Evolutionary conservation across 192 early-diverging fungal genomes (phyloP), one percentile per base, ranked within the genome.

Genomic region (Entomortierella chlamydospora): DNA sequence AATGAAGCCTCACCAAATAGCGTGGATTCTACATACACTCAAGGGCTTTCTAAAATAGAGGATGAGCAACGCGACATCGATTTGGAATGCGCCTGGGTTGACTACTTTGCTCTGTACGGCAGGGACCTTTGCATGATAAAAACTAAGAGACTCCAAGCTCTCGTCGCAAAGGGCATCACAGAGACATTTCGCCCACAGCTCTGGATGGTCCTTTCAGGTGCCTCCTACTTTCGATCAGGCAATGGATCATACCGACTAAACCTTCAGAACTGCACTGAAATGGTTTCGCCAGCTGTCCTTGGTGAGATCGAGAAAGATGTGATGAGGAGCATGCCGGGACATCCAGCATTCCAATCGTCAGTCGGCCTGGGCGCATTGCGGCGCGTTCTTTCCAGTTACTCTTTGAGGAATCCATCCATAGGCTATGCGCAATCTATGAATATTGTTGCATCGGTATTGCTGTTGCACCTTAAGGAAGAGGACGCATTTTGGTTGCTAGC

Each of bases 381-480:
- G 5, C 56, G 76, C 0, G 63, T 79, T 6, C 63, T 79, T 31
- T 39, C 31, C 42, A 66, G 57, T 26, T 79, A 70, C 31, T 70
- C 76, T 2, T 66, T 51, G 50, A 53, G 76, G 2, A 79, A 79
- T 28, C 68, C 76, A 0, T 58, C 57, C 0, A 70, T 79, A 13
- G 76, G 76, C 13, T 79, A 79, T 65, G 76, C 76, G 0, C 76
- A 79, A 28, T 79, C 76, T n/a, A 79, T 79, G 76, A 79, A 79
- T 37, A 79, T 79, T 61, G 62, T 79, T 22, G 64, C 68, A 0
- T 63, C 76, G 1, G 57, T 65, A 12, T 18, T 79, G 7, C 63
- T 79, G 1, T 56, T 79, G n/a, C 63, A 79, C 49, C 42, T 79
- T 1, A 79, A 79, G 37, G 76, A 79, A 53, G 76, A 79, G 18